Base-by-base conservation (phyloP, 1,139 yeast genomes). In the Scheffersomyces cryptocercus region DNA sequence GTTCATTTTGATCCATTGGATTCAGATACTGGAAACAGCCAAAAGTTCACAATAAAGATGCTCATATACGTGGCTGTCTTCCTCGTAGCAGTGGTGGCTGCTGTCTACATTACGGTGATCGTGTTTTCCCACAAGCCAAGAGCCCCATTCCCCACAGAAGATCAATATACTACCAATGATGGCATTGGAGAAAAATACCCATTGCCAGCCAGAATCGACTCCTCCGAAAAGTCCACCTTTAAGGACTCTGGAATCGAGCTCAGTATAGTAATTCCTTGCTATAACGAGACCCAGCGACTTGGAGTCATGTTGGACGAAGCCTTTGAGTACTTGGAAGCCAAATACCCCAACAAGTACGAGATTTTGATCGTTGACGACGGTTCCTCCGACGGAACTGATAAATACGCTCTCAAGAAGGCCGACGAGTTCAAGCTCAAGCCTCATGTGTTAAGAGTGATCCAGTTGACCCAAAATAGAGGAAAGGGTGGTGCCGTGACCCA, bases 401-500 rank as follows among this genome's bases (percentile, higher is more conserved):
- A 78, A 30, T 85, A 74, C 58, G 96, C 97, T 4, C 62, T 93
- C 33, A 61, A 73, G 15, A 75, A 87, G 64, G 95, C 96, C 1
- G 52, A 54, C 5, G 64, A 66, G 34, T 73, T 73, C 50, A 62
- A 68, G 2, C 64, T 88, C 41, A 48, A 62, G 28, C 84, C 90
- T 0, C 87, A 83, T 41, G 74, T 75, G 36, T 58, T 95, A 61
- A 73, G 91, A 50, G 91, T 89, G 35, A 75, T 89, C 28, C 78
- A 77, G 52, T 73, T 93, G 48, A 79, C 68, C 33, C 65, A 80
- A 50, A 93, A 93, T 61, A 75, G 99, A 55, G 99, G 99, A 28
- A 93, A 93, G 66, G 99, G 99, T 15, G 99, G 99, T 7, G 99
- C 98, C 0, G 99, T 95, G 0, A 83, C 96, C 13, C 98, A 93